Percentiles rank a stretch among this genome's conserved stretches.
Evolutionary conservation across 345 rosid genomes (phyloP).

Genomic region (Brassica incana): DNA sequence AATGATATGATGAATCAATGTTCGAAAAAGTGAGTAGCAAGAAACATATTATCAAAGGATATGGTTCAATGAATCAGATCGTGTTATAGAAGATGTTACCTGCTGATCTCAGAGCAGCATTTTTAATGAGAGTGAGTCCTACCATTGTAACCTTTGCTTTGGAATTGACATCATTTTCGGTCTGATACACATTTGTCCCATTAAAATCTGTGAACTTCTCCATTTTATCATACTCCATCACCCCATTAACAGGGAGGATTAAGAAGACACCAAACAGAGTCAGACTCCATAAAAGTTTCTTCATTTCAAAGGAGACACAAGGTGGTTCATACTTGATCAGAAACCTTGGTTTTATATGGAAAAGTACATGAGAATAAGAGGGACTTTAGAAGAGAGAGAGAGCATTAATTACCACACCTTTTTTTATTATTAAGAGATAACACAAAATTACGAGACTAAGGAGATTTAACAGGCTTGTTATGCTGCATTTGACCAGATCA

Average conservation of each 20-base stretch:
- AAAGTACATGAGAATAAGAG: background rate
- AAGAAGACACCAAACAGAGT: conserved; percentile 35
- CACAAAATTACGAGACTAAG: background rate
- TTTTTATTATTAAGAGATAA: background rate
- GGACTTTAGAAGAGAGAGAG: conserved; percentile 9
- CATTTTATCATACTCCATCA: conserved; percentile 38
- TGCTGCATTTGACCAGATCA: conserved; percentile 35
- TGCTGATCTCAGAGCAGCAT: conserved; percentile 41
- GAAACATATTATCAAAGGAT: conserved; percentile 10
- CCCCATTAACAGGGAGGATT: conserved; percentile 10
- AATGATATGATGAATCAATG: background rate
- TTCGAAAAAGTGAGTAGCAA: background rate
- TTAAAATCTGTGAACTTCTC: conserved; percentile 27
- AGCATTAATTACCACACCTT: conserved; percentile 8
- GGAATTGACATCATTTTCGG: conserved; percentile 30
- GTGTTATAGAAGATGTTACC: conserved; percentile 24
- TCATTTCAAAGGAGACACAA: conserved; percentile 22
- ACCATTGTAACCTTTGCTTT: conserved; percentile 43
- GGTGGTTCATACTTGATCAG: conserved; percentile 3
- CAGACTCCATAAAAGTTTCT: conserved; percentile 37
- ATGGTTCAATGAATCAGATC: background rate
- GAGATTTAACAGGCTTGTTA: conserved; percentile 21
- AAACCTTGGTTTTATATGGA: conserved; percentile 12
- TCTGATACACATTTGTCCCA: conserved; percentile 32
- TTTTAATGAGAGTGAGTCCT: conserved; percentile 40